phyloP scores from a whole-genome alignment of 2,329 filamentous ascomycete species.

The Fusarium sublunatum region DNA sequence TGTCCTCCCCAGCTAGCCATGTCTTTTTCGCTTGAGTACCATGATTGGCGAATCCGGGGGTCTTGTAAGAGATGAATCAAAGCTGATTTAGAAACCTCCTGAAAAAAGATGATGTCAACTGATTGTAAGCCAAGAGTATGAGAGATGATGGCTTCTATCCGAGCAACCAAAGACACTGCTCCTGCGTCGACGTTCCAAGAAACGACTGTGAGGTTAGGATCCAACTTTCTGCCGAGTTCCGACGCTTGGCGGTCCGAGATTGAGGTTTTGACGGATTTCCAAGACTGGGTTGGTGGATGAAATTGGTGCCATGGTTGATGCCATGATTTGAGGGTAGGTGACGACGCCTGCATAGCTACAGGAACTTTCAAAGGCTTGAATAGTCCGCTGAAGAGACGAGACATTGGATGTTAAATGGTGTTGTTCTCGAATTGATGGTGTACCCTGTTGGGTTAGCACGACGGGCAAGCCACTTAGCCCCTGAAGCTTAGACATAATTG shows the following conservation, averaged over 20 bases:
- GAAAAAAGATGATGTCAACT: constrained; percentile 18
- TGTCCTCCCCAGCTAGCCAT: constrained; percentile 35
- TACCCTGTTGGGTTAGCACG: constrained; percentile 18
- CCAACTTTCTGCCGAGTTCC: constrained; percentile 35
- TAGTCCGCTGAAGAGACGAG: neutral
- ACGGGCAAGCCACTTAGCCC: constrained; percentile 20
- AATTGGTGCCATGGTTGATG: constrained; percentile 17
- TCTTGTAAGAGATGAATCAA: constrained; percentile 42
- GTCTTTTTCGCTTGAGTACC: constrained; percentile 49
- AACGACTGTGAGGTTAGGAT: constrained; percentile 35
- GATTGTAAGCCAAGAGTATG: constrained; percentile 24
- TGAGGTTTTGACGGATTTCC: constrained; percentile 14
- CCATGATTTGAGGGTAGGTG: neutral
- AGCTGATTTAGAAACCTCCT: constrained; percentile 34
- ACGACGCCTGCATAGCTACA: neutral
- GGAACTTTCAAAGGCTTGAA: neutral
- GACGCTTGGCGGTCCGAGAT: constrained; percentile 24
- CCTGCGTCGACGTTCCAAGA: constrained; percentile 51
- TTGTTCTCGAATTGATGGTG: constrained; percentile 5
- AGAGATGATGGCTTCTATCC: constrained; percentile 47
- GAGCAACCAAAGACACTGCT: constrained; percentile 17
- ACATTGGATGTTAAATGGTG: constrained; percentile 10
- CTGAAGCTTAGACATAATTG: constrained; percentile 34
- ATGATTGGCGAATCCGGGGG: constrained; percentile 44
- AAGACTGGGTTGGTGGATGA: constrained; percentile 13